Evolutionary conservation across 1,139 yeast species (phyloP).

Genomic region (Sugiyamaella neomexicana): DNA sequence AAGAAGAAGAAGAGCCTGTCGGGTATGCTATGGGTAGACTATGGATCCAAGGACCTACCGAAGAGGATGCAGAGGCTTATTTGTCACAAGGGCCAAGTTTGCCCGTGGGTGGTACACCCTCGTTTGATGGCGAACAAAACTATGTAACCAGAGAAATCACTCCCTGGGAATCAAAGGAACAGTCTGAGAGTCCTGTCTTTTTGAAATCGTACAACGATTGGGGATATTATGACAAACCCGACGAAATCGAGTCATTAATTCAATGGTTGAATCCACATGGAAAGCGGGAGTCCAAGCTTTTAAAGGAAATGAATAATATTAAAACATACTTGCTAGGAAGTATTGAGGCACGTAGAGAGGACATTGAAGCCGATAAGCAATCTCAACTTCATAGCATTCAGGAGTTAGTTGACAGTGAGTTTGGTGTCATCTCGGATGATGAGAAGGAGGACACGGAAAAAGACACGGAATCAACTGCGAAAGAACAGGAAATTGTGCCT

Average conservation of each 20-base stretch:
- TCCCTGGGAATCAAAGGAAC: slow-evolving; percentile 50
- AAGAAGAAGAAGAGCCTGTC: slow-evolving; percentile 33
- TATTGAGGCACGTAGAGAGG: slow-evolving; percentile 56
- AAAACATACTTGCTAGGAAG: slow-evolving; percentile 58
- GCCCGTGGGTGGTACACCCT: neutral
- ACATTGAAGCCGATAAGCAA: slow-evolving; percentile 42
- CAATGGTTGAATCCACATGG: slow-evolving; percentile 79
- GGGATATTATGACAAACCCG: slow-evolving; percentile 67
- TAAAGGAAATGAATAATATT: slow-evolving; percentile 54
- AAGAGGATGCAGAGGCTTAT: slow-evolving; percentile 54
- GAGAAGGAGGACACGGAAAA: too few relatives aligned
- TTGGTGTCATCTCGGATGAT: slow-evolving; percentile 20
- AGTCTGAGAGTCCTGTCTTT: slow-evolving; percentile 66
- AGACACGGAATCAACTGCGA: neutral
- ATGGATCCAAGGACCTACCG: slow-evolving; percentile 92
- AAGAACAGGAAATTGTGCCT: slow-evolving; percentile 16
- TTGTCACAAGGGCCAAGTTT: slow-evolving; percentile 35
- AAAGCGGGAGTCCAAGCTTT: slow-evolving; percentile 63
- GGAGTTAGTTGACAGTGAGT: slow-evolving; percentile 27
- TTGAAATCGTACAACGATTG: slow-evolving; percentile 56
- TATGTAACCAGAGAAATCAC: slow-evolving; percentile 24
- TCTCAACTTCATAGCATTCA: slow-evolving; percentile 29
- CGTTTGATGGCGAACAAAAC: neutral
- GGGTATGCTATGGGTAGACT: slow-evolving; percentile 82
- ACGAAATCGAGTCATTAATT: slow-evolving; percentile 57